phyloP scores from a whole-genome alignment of 192 early-diverging fungal genomes.

The Spizellomyces punctatus region DNA sequence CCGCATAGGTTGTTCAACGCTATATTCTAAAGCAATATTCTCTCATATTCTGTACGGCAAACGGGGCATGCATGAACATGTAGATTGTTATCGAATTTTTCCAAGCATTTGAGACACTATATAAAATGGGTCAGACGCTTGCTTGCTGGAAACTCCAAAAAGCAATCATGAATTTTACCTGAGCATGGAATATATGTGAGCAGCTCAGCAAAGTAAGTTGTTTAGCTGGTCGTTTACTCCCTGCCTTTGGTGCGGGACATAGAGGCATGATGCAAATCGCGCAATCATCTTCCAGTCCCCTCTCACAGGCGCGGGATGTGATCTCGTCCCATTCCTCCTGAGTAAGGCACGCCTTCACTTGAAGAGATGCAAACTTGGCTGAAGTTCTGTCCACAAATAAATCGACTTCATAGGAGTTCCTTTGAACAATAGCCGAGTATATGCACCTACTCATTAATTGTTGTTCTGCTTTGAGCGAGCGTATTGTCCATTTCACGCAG shows the following conservation, averaged over 20 bases:
- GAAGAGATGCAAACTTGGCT: neutral
- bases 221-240: neutral
- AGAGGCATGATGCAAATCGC: conserved; percentile 29
- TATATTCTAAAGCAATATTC: neutral
- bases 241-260: neutral
- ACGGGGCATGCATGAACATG: conserved; percentile 17
- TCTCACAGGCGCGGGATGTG: neutral
- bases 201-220: conserved; percentile 22
- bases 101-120: conserved; percentile 19
- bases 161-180: neutral
- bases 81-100: conserved; percentile 13
- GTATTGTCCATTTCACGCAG: neutral
- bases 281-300: conserved; percentile 12
- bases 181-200: conserved; percentile 24
- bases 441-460: neutral
- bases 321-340: conserved; percentile 17
- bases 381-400: too few relatives aligned
- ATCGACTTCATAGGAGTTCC: too few relatives aligned
- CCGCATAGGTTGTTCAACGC: neutral
- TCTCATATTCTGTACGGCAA: conserved; percentile 18
- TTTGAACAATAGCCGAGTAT: neutral
- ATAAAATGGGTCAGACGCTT: neutral
- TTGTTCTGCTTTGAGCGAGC: neutral
- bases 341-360: neutral
- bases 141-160: neutral